Evolutionary conservation across 257 asterid genomes (phyloP).

Genomic region (Prunella vulgaris): DNA sequence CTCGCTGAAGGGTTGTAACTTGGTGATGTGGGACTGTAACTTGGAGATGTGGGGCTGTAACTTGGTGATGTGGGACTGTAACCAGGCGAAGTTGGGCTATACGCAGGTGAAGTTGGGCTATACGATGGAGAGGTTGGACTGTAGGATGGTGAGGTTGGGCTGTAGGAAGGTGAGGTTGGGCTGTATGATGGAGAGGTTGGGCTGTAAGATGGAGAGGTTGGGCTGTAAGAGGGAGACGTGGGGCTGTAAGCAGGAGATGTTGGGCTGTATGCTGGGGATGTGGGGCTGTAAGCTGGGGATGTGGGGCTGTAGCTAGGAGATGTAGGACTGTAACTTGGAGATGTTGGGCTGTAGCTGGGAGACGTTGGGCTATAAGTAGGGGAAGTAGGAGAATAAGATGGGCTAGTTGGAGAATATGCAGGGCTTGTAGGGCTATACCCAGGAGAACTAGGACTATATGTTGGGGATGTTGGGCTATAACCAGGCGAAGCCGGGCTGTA

Average conservation of each 20-base stretch:
- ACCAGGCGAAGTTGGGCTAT: slow-evolving; percentile 85
- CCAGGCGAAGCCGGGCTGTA: slow-evolving; percentile 89
- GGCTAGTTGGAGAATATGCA: slow-evolving; percentile 91
- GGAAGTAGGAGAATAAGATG: slow-evolving; percentile 82
- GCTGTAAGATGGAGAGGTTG: slow-evolving; percentile 76
- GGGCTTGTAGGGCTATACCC: slow-evolving; percentile 95
- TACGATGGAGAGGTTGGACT: slow-evolving; percentile 74
- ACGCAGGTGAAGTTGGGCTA: slow-evolving; percentile 81
- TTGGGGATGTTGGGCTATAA: slow-evolving; percentile 89
- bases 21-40: slow-evolving; percentile 75
- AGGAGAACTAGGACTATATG: slow-evolving; percentile 91
- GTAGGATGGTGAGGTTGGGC: slow-evolving; percentile 80
- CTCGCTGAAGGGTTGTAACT: slow-evolving; percentile 84
- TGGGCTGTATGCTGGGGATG: slow-evolving; percentile 86
- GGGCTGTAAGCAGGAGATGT: slow-evolving; percentile 85
- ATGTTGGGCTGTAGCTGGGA: slow-evolving; percentile 78
- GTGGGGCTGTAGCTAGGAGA: slow-evolving; percentile 88
- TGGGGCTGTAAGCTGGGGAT: slow-evolving; percentile 79
- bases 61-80: slow-evolving; percentile 96
- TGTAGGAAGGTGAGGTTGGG: slow-evolving; percentile 84
- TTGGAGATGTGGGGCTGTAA: slow-evolving; percentile 81
- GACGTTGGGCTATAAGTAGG: slow-evolving; percentile 72
- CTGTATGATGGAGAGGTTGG: slow-evolving; percentile 87
- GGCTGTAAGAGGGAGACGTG: slow-evolving; percentile 77
- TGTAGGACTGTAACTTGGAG: slow-evolving; percentile 86